Conservation (phyloP, 306 rosid species). For the Calophaca sinica region DNA sequence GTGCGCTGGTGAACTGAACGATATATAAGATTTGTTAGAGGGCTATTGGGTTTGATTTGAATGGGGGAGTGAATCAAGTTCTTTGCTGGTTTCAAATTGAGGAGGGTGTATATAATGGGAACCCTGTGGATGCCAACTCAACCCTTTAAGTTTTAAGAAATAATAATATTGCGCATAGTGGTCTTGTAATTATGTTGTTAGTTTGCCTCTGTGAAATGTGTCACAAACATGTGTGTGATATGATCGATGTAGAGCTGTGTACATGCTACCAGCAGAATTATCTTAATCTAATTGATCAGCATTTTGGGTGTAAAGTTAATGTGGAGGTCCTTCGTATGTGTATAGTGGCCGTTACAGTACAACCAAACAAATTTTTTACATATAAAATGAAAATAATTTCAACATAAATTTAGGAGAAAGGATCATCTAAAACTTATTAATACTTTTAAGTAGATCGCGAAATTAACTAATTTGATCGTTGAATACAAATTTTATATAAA, state of each 20-base stretch:
- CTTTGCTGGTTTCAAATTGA: slow-evolving; percentile 39
- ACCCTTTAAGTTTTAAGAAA: slow-evolving; percentile 19
- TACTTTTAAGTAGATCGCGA: too few species aligned
- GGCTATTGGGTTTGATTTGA: neutral
- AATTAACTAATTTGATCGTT: too few species aligned
- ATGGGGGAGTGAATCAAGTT: slow-evolving; percentile 41
- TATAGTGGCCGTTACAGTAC: too few species aligned
- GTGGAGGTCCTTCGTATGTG: neutral
- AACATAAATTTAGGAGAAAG: too few species aligned
- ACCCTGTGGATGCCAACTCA: slow-evolving; percentile 49
- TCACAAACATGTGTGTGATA: slow-evolving; percentile 4
- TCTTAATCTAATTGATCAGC: too few species aligned
- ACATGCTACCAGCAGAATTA: too few species aligned
- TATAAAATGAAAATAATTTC: too few species aligned
- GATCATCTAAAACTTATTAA: too few species aligned
- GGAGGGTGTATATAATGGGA: slow-evolving; percentile 41
- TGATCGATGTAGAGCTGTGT: neutral
- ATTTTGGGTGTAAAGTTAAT: neutral
- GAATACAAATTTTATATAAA: too few species aligned
- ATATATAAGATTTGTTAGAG: neutral
- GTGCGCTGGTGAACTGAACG: too few species aligned
- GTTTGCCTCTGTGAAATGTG: slow-evolving; percentile 22
- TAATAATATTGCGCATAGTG: slow-evolving; percentile 21
- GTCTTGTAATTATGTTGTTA: slow-evolving; percentile 46
- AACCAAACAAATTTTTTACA: too few species aligned